phyloP scores from a whole-genome alignment of 176 grass and related monocot species.

The Eremochloa ophiuroides region DNA sequence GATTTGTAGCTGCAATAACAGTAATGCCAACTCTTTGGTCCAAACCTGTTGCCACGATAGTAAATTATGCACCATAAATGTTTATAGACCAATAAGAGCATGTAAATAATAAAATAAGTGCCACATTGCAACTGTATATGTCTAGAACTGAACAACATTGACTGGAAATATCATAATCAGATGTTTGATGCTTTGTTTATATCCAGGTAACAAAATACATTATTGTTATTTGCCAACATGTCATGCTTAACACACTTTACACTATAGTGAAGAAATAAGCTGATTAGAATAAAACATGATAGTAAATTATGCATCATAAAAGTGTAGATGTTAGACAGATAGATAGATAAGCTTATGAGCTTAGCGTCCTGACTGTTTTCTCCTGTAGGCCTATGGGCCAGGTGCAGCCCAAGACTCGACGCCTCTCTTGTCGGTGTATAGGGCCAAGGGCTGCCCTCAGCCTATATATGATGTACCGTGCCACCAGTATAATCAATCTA shows the following conservation, averaged over 20 bases:
- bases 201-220: not conserved
- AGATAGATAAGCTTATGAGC: not conserved
- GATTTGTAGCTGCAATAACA: conserved; percentile 95
- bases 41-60: conserved; percentile 59
- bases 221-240: not conserved
- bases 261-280: not conserved
- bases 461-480: not conserved
- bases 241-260: not conserved
- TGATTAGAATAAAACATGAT: not conserved
- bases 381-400: not conserved
- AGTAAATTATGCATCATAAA: not conserved
- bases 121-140: not conserved
- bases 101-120: not conserved
- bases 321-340: not conserved
- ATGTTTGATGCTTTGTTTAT: conserved; percentile 12
- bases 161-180: conserved; percentile 5
- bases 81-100: not conserved
- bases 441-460: not conserved
- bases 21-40: conserved; percentile 59
- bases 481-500: not conserved
- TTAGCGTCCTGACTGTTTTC: not conserved
- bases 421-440: no score
- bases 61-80: conserved; percentile 11
- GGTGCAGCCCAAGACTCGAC: not conserved
- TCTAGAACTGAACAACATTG: not conserved